These are phyloP conservation scores for Raffaelea ambrosiae DNA, from an alignment of 2,329 filamentous ascomycete genomes.

Conservation along the genomic window DNA sequence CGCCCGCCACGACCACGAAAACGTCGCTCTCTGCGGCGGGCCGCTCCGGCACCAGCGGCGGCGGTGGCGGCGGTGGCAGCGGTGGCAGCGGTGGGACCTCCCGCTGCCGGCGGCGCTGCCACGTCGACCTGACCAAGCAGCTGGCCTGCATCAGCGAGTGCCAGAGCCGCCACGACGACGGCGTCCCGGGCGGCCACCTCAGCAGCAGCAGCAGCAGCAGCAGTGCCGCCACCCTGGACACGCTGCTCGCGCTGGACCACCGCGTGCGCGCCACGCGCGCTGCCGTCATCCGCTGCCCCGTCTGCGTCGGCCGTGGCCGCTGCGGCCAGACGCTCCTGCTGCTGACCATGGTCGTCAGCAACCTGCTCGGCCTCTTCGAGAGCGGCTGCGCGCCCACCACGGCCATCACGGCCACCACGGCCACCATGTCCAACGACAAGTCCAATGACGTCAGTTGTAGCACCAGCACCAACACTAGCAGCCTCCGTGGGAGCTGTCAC, in stretches of 20 bases:
- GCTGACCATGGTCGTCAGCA: background rate
- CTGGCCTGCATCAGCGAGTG: background rate
- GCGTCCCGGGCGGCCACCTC: background rate
- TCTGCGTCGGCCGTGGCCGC: background rate
- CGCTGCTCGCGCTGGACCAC: background rate
- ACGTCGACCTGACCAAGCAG: background rate
- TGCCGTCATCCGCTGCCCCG: background rate
- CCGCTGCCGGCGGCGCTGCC: background rate
- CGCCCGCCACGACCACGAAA: too few relatives aligned
- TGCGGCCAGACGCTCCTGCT: background rate
- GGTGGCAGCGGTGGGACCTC: background rate
- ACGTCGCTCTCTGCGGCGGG: background rate
- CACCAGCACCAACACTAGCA: too few relatives aligned
- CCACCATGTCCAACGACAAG: background rate
- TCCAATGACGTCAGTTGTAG: too few relatives aligned
- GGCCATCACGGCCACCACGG: too few relatives aligned
- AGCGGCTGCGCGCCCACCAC: background rate
- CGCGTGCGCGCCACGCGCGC: background rate
- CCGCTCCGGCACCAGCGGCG: background rate
- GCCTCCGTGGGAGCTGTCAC: too few relatives aligned
- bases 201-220: background rate
- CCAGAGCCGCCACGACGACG: background rate
- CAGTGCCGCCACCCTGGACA: background rate
- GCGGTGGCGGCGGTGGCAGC: background rate
- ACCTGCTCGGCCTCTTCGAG: background rate